Evolutionary conservation across 2,329 filamentous ascomycete genomes (phyloP).

Genomic region (Malbranchea zuffiana): DNA sequence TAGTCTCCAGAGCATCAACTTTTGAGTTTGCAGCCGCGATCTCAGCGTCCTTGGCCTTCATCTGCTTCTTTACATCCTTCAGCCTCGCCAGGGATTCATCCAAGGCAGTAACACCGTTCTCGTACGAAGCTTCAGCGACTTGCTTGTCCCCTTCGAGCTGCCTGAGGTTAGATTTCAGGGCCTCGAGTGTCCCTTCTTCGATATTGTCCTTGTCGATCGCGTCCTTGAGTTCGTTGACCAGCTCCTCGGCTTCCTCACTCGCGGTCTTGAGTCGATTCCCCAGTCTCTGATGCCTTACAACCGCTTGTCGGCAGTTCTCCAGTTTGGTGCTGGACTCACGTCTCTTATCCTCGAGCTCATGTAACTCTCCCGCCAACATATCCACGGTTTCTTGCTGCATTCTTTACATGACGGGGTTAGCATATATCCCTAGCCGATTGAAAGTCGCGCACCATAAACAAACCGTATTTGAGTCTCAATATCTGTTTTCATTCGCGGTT

Average conservation of each 20-base stretch:
- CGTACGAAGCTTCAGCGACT: slow-evolving; percentile 35
- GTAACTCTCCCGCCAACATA: slow-evolving; percentile 46
- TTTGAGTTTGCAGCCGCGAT: slow-evolving; percentile 24
- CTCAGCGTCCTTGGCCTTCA: slow-evolving; percentile 25
- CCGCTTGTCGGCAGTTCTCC: slow-evolving; percentile 40
- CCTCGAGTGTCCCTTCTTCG: slow-evolving; percentile 54
- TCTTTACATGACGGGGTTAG: slow-evolving; percentile 17
- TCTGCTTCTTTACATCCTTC: slow-evolving; percentile 27
- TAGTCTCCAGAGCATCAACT: slow-evolving; percentile 44
- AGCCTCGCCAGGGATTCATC: slow-evolving; percentile 33
- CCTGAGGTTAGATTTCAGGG: slow-evolving; percentile 47
- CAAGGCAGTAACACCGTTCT: slow-evolving; percentile 40
- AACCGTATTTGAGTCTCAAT: slow-evolving; percentile 54
- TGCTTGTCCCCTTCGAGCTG: slow-evolving; percentile 43
- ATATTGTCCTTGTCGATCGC: slow-evolving; percentile 48
- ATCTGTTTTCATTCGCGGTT: slow-evolving; percentile 70
- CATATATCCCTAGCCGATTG: slow-evolving; percentile 4
- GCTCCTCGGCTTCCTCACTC: slow-evolving; percentile 50
- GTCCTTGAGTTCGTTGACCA: slow-evolving; percentile 55
- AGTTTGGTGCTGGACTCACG: slow-evolving; percentile 40
- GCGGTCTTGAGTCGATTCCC: slow-evolving; percentile 43
- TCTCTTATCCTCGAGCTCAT: slow-evolving; percentile 41
- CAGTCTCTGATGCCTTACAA: slow-evolving; percentile 41
- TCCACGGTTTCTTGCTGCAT: slow-evolving; percentile 39
- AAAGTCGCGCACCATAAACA: slow-evolving; percentile 6